Percentiles rank a stretch among this genome's conserved stretches.
These are phyloP conservation scores for Pichia nakasei DNA, from an alignment of 805 yeast species.

Conservation along the genomic window DNA sequence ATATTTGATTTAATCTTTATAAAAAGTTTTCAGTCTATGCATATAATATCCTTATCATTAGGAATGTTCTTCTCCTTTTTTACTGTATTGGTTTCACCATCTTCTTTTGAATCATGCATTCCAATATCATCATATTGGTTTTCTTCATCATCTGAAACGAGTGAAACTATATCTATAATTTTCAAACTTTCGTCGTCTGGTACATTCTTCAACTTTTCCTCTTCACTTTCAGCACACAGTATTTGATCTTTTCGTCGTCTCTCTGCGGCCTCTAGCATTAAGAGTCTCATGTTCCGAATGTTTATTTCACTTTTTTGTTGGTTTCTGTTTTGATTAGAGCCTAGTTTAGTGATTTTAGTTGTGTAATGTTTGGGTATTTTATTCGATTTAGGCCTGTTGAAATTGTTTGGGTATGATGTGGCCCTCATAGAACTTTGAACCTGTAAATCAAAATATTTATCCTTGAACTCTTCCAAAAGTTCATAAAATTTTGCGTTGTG, in stretches of 20 bases:
- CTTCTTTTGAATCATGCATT: too few relatives aligned
- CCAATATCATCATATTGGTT: background rate
- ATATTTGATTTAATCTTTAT: too few relatives aligned
- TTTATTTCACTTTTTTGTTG: background rate
- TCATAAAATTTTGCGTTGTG: conserved; percentile 68
- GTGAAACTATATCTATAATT: conserved; percentile 23
- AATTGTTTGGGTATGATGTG: conserved; percentile 38
- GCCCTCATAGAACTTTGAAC: conserved; percentile 33
- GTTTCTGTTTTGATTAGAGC: too few relatives aligned
- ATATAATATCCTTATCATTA: too few relatives aligned
- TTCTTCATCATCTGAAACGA: conserved; percentile 9
- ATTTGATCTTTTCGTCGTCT: conserved; percentile 45
- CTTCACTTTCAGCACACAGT: conserved; percentile 32
- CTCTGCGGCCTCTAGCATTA: conserved; percentile 55
- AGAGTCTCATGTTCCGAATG: conserved; percentile 29
- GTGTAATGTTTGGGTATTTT: conserved; percentile 34
- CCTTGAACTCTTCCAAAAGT: conserved; percentile 51
- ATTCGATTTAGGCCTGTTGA: conserved; percentile 24
- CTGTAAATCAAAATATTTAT: conserved; percentile 38
- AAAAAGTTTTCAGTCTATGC: too few relatives aligned
- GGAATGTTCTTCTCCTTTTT: background rate
- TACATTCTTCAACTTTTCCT: conserved; percentile 20
- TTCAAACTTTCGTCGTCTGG: conserved; percentile 40
- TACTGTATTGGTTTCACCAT: too few relatives aligned
- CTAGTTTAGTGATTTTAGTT: conserved; percentile 31